phyloP scores from a whole-genome alignment of 352 stramenopile species.

The Globisporangium spinosum region DNA sequence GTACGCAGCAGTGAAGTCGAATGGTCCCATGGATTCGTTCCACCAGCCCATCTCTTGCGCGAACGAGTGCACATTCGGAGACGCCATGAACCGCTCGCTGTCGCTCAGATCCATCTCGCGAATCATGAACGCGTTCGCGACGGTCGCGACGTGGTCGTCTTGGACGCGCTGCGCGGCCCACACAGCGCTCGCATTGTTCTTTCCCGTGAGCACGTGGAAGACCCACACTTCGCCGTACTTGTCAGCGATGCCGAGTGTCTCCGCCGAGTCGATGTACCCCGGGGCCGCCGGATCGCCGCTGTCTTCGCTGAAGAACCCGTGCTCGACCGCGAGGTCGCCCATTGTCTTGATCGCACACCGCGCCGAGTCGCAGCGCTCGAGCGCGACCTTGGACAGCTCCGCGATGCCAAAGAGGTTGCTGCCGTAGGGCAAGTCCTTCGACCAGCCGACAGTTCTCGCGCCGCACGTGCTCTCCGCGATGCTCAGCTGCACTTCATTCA shows the following conservation, averaged over 20 bases:
- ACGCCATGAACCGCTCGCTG: conserved; percentile 86
- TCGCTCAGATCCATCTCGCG: conserved; percentile 79
- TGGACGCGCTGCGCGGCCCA: conserved; percentile 93
- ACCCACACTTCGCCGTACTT: conserved; percentile 89
- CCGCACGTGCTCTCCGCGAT: conserved; percentile 94
- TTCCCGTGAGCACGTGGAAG: conserved; percentile 93
- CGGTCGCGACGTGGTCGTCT: conserved; percentile 84
- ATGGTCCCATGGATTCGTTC: conserved; percentile 38
- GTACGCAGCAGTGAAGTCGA: conserved; percentile 39
- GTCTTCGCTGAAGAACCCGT: conserved; percentile 94
- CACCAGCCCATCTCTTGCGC: conserved; percentile 87
- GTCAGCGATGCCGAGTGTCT: conserved; percentile 88
- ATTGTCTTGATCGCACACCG: conserved; percentile 87
- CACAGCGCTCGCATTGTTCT: conserved; percentile 80
- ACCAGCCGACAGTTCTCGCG: conserved; percentile 75
- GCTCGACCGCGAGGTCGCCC: conserved; percentile 87
- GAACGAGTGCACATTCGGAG: conserved; percentile 80
- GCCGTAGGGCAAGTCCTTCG: conserved; percentile 49
- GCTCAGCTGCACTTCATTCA: conserved; percentile 93
- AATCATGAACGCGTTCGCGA: conserved; percentile 94
- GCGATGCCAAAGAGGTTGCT: conserved; percentile 89
- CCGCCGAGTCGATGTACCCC: conserved; percentile 66
- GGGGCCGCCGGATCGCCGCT: conserved; percentile 58
- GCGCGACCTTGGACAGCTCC: conserved; percentile 87
- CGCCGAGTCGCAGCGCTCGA: conserved; percentile 86